Evolutionary conservation across 371 early-diverging fungal species (phyloP), one percentile per base, ranked within the genome.

Genomic region (Mucor plumbeus): DNA sequence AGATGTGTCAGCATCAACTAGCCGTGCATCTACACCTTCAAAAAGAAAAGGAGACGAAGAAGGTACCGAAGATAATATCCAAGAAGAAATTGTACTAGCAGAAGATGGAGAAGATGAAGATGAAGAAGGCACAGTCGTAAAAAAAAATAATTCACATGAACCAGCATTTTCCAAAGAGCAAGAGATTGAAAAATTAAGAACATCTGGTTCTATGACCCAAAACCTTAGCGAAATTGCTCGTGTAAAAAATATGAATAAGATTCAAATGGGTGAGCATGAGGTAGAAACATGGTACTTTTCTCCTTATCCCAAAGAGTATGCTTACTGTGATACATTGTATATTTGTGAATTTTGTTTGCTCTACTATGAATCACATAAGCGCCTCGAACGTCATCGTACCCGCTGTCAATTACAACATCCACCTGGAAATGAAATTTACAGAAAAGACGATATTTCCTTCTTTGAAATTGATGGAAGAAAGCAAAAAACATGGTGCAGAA

Each of bases 231-330:
- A 99, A 76, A 88, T 99, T 43, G 90, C 95, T 3, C 87, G 97
- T 4, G 93, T 98, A 54, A 97, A 97, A 78, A 98, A 98, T 74
- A 83, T 99, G 72, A 91, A 94, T 71, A 69, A 85, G 68, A 95
- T 99, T 61, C 90, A 94, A 72, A 95, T 99, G 82, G 98, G 99
- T 35, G 88, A 93, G 72, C 90, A 94, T 77, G 89, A 93, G 76
- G 90, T 99, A 14, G 97, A 99, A 71, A 87, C 99, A 0, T 99
- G 99, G 99, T 99, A 99, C 78, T 97, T 98, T 83, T 94, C 96
- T 33, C 97, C 99, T 0, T 98, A 97, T 69, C 98, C 98, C 3
- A 82, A 84, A 44, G 94, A 94, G 67, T 90, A 90, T 64, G 86
- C 93, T 7, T 82, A 91, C 56, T 83, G 87, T n/a, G 82, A 84